Conservation (phyloP, 1,284 basidiomycete genomes). For the Cryptococcus amylolentus region DNA sequence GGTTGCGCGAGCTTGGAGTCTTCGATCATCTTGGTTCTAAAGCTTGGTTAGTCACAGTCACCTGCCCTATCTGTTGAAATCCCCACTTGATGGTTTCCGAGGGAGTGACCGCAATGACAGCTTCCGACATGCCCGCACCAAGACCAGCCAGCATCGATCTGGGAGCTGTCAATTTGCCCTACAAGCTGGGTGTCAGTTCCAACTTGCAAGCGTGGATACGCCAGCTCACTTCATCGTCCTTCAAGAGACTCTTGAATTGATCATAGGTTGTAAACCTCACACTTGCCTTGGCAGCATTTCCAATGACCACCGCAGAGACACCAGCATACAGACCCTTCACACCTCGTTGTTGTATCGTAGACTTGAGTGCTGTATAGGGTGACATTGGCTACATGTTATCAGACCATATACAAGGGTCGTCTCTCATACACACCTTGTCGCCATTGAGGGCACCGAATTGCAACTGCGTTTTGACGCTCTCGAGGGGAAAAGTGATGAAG, state of each 20-base stretch:
- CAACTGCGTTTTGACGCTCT: constrained; percentile 72
- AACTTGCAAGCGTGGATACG: not conserved
- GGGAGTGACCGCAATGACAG: constrained; percentile 91
- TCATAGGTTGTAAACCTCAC: constrained; percentile 95
- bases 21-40: constrained; percentile 94
- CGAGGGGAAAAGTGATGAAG: constrained; percentile 66
- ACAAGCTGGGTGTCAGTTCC: not conserved
- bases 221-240: constrained; percentile 67
- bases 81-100: constrained; percentile 95
- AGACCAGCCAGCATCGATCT: constrained; percentile 82
- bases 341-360: constrained; percentile 70
- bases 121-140: constrained; percentile 92
- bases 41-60: constrained; percentile 1
- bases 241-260: constrained; percentile 79
- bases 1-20: constrained; percentile 82
- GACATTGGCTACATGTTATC: constrained; percentile 57
- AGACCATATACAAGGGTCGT: not conserved
- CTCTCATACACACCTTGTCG: constrained; percentile 30
- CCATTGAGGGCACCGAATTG: constrained; percentile 50
- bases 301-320: constrained; percentile 79
- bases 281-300: constrained; percentile 86
- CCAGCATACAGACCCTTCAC: constrained; percentile 77
- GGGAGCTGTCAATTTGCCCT: constrained; percentile 87
- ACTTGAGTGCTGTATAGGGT: constrained; percentile 64
- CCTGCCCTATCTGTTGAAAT: constrained; percentile 5